A percentile compares a stretch with the other conserved stretches of the same genome.
Conservation (phyloP, 352 stramenopile genomes). For the Phytophthora crassamura region DNA sequence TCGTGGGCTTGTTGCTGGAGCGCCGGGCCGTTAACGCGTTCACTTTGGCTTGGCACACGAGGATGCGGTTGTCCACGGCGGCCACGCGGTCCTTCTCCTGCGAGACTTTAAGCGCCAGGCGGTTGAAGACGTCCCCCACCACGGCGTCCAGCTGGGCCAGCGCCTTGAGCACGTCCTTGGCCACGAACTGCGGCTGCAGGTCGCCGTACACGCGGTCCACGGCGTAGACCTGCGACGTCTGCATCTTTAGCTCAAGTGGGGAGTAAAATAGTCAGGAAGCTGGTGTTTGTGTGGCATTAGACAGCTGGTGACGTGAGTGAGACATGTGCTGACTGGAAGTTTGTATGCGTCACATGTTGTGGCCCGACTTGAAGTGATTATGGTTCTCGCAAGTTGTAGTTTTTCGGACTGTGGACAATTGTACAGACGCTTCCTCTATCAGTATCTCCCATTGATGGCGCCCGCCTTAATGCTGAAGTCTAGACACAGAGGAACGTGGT, state of each 20-base stretch:
- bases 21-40: slow-evolving; percentile 82
- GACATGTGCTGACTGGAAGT: slow-evolving; percentile 17
- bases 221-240: slow-evolving; percentile 88
- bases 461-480: slow-evolving; percentile 88
- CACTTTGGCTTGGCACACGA: slow-evolving; percentile 85
- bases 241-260: slow-evolving; percentile 48
- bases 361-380: slow-evolving; percentile 26
- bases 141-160: slow-evolving; percentile 84
- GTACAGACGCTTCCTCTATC: slow-evolving; percentile 41
- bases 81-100: slow-evolving; percentile 82
- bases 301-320: slow-evolving; percentile 14
- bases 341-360: slow-evolving; percentile 12
- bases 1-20: slow-evolving; percentile 87
- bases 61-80: slow-evolving; percentile 78
- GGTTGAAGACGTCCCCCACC: slow-evolving; percentile 88
- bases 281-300: slow-evolving; percentile 12
- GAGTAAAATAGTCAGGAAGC: slow-evolving; percentile 2
- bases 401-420: slow-evolving; percentile 8
- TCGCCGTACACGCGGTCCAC: slow-evolving; percentile 90
- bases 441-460: slow-evolving; percentile 54
- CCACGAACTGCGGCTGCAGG: slow-evolving; percentile 83
- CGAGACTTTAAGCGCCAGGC: slow-evolving; percentile 75
- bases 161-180: slow-evolving; percentile 87
- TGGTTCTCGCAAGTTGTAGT: not conserved
- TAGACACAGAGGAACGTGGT: slow-evolving; percentile 96